Evolutionary conservation across 306 rosid genomes (phyloP).

Genomic region (Gastrolobium villosum): DNA sequence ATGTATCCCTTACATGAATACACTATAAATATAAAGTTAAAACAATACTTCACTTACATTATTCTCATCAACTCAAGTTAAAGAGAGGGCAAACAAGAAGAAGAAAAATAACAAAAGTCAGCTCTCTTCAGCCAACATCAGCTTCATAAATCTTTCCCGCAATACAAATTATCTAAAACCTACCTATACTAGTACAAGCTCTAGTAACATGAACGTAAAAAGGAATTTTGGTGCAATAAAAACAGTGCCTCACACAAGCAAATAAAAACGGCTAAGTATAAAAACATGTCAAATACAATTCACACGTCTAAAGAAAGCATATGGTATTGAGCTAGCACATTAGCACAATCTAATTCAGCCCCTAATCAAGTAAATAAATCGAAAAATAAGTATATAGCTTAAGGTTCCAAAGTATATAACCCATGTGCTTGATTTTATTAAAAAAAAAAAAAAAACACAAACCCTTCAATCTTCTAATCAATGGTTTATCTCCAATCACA

Average conservation of each 20-base stretch:
- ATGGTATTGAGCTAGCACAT: background rate
- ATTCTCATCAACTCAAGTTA: conserved; percentile 1
- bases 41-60: background rate
- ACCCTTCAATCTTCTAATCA: background rate
- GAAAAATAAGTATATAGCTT: background rate
- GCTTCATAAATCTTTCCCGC: background rate
- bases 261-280: background rate
- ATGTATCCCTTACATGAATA: conserved; percentile 1
- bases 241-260: conserved; percentile 1
- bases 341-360: background rate
- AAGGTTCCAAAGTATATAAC: too few relatives aligned
- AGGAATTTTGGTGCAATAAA: background rate
- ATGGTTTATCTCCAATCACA: background rate
- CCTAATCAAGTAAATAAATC: background rate
- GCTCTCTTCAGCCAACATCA: background rate
- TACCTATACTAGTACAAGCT: background rate
- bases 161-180: background rate
- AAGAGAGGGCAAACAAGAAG: background rate
- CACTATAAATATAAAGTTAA: background rate
- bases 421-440: too few relatives aligned
- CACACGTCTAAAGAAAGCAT: background rate
- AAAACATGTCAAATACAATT: background rate
- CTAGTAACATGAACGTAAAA: background rate
- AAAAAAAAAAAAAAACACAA: background rate
- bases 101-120: background rate